These are phyloP conservation scores for Candida takata DNA, from an alignment of 805 yeast genomes.

Conservation along the genomic window DNA sequence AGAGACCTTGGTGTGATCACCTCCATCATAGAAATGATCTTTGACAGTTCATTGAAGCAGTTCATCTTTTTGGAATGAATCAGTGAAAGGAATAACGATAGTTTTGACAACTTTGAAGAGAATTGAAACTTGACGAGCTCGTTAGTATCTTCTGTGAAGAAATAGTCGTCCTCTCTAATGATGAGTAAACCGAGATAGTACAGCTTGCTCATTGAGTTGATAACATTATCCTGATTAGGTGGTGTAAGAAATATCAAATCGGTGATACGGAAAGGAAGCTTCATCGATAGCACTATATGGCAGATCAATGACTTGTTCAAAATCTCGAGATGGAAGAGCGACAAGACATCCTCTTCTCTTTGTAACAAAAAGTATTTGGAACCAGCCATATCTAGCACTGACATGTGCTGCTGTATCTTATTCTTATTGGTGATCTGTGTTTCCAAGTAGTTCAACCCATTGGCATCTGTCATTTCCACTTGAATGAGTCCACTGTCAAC, in stretches of 20 bases:
- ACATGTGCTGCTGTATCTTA: constrained; percentile 1
- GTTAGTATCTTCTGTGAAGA: constrained; percentile 1
- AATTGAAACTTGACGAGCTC: background rate
- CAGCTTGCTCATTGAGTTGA: constrained; percentile 2
- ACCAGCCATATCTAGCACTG: constrained; percentile 3
- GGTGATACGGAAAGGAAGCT: background rate
- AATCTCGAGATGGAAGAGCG: constrained; percentile 3
- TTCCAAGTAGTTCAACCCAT: constrained; percentile 4
- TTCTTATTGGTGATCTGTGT: constrained; percentile 1
- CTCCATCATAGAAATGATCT: constrained; percentile 1
- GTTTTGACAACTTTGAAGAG: constrained; percentile 1
- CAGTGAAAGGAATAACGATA: constrained; percentile 3
- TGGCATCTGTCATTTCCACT: constrained; percentile 1
- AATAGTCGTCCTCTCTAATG: constrained; percentile 2
- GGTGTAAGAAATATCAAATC: constrained; percentile 5
- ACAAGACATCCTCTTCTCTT: background rate
- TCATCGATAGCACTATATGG: constrained; percentile 1
- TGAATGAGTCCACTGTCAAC: constrained; percentile 7
- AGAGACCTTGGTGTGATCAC: constrained; percentile 5
- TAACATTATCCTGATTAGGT: constrained; percentile 2
- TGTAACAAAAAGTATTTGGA: constrained; percentile 10
- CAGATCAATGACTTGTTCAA: constrained; percentile 1
- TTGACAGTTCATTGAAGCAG: constrained; percentile 2
- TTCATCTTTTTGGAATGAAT: background rate
- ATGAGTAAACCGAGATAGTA: constrained; percentile 7